Evolutionary conservation across 2,329 filamentous ascomycete species (phyloP).

Genomic region (Magnaporthiopsis poae): DNA sequence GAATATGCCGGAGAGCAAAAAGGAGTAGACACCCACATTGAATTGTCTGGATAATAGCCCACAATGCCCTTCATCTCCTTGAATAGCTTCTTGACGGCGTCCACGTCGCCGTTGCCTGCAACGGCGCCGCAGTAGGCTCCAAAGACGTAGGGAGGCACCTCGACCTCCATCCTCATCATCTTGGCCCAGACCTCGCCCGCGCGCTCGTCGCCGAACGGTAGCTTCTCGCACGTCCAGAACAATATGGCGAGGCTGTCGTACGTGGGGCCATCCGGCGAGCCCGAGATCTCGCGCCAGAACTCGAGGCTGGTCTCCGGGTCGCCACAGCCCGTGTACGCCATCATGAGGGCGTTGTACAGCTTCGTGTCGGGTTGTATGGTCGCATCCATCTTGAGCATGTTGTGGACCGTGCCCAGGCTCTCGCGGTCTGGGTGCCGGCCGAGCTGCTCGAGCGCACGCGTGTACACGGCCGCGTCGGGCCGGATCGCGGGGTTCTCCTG

Average conservation of each 20-base stretch:
- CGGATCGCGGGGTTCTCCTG: constrained; percentile 53
- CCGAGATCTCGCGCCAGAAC: constrained; percentile 77
- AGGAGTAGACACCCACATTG: constrained; percentile 51
- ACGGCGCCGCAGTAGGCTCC: constrained; percentile 68
- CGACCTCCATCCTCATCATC: constrained; percentile 65
- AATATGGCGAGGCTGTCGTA: constrained; percentile 72
- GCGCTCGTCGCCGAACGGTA: constrained; percentile 45
- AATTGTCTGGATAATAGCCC: constrained; percentile 56
- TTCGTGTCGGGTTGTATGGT: constrained; percentile 65
- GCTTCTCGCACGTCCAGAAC: constrained; percentile 65
- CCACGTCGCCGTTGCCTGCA: constrained; percentile 60
- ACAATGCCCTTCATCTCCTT: constrained; percentile 56
- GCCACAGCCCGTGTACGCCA: constrained; percentile 66
- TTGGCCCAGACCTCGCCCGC: constrained; percentile 62
- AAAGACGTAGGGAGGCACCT: constrained; percentile 64
- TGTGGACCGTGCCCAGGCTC: constrained; percentile 67
- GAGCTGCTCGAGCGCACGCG: constrained; percentile 67
- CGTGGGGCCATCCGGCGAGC: constrained; percentile 73
- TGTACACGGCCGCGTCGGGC: constrained; percentile 66
- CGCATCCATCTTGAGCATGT: constrained; percentile 90
- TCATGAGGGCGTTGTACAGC: constrained; percentile 76
- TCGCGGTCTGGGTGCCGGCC: constrained; percentile 42
- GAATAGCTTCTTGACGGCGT: constrained; percentile 57
- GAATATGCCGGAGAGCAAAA: neutral
- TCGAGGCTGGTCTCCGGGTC: constrained; percentile 58